phyloP scores from a whole-genome alignment of 192 early-diverging fungal genomes.

The Ramicandelaber brevisporus region DNA sequence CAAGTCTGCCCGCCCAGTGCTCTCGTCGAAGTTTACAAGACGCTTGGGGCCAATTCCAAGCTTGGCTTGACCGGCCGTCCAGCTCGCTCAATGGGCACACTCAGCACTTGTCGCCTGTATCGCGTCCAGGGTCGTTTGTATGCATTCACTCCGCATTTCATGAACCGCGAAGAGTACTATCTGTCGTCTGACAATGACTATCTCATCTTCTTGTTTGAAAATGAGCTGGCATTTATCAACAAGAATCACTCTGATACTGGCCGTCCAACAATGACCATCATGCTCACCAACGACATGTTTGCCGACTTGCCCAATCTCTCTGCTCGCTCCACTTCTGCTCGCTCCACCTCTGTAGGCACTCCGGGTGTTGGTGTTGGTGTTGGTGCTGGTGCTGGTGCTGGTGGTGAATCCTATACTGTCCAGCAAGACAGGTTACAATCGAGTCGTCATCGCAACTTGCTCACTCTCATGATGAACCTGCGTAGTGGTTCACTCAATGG shows the following conservation, averaged over 20 bases:
- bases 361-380: no score
- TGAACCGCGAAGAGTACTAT: constrained; percentile 71
- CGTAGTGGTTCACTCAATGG: constrained; percentile 33
- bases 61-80: constrained; percentile 49
- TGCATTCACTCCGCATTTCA: constrained; percentile 64
- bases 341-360: no score
- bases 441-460: constrained; percentile 29
- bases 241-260: constrained; percentile 45
- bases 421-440: no score
- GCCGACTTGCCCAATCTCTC: no score
- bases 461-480: constrained; percentile 68
- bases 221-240: constrained; percentile 43
- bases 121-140: constrained; percentile 59
- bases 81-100: constrained; percentile 45
- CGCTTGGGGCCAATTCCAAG: constrained; percentile 51
- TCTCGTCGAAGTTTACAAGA: constrained; percentile 46
- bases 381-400: no score
- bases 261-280: constrained; percentile 48
- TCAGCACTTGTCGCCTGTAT: constrained; percentile 57
- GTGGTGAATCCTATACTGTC: no score
- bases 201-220: constrained; percentile 46
- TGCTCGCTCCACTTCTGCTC: no score
- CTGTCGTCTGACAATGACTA: constrained; percentile 68
- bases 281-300: constrained; percentile 51
- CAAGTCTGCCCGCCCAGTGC: constrained; percentile 45